A percentile compares a stretch with the other conserved stretches of the same genome.
These are phyloP conservation scores for Rhododendron kiyosumense DNA, from an alignment of 148 eudicot genomes.

Conservation along the genomic window DNA sequence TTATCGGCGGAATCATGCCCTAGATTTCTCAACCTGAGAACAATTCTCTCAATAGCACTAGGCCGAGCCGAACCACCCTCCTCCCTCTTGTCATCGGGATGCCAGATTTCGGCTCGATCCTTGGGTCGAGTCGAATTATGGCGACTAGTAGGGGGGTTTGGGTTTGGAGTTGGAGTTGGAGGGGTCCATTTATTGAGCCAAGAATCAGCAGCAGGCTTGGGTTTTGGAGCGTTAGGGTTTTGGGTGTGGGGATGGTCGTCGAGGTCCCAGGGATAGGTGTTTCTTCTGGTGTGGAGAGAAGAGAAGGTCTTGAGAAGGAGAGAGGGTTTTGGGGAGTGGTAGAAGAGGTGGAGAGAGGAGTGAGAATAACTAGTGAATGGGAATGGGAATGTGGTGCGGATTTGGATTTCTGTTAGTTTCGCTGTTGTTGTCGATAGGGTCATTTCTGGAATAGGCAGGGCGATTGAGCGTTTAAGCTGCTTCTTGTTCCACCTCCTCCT, in stretches of 20 bases:
- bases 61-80: conserved; percentile 16
- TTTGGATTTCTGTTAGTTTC: conserved; percentile 40
- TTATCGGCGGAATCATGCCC: conserved; percentile 68
- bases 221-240: conserved; percentile 28
- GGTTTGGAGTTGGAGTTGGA: conserved; percentile 23
- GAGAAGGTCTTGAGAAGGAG: conserved; percentile 36
- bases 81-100: conserved; percentile 2
- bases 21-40: conserved; percentile 63
- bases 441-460: conserved; percentile 13
- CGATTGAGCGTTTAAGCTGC: too few relatives aligned
- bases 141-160: conserved; percentile 17
- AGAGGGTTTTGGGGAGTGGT: conserved; percentile 27
- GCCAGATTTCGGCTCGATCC: background rate
- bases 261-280: conserved; percentile 10
- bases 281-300: conserved; percentile 32
- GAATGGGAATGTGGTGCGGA: conserved; percentile 15
- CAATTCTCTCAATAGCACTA: conserved; percentile 76
- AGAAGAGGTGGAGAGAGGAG: conserved; percentile 18
- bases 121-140: background rate
- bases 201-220: conserved; percentile 33
- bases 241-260: conserved; percentile 11
- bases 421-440: conserved; percentile 21
- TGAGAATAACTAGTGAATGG: conserved; percentile 22
- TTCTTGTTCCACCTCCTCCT: background rate
- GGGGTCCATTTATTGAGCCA: conserved; percentile 77